Evolutionary conservation across 768 basidiomycete species (phyloP).

Genomic region (Mycena sanguinolenta): DNA sequence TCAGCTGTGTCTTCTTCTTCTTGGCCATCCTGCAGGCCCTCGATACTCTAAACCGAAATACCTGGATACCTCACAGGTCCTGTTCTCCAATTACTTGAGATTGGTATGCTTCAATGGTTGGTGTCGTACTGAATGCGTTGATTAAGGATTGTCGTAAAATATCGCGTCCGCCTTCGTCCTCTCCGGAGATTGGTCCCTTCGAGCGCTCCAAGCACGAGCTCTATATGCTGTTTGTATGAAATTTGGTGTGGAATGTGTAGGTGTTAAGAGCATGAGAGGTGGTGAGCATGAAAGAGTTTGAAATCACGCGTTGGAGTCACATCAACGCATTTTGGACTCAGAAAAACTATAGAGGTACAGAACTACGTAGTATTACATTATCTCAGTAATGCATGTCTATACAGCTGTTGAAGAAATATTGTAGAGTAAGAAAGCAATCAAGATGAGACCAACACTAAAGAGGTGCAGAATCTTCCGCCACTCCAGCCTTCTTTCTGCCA

Average conservation of each 20-base stretch:
- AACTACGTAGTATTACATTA: constrained; percentile 26
- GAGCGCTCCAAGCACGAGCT: constrained; percentile 19
- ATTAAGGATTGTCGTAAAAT: constrained; percentile 33
- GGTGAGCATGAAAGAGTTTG: constrained; percentile 16
- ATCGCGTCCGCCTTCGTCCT: constrained; percentile 22
- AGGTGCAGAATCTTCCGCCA: constrained; percentile 11
- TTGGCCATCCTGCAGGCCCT: constrained; percentile 68
- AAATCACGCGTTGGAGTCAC: neutral
- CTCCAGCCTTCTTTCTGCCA: constrained; percentile 52
- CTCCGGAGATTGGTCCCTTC: constrained; percentile 6
- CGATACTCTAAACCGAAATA: constrained; percentile 2
- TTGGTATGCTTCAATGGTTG: constrained; percentile 11
- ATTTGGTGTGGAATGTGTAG: constrained; percentile 23
- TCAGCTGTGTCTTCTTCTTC: constrained; percentile 88
- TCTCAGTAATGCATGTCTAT: constrained; percentile 34
- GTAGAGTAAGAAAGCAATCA: constrained; percentile 21
- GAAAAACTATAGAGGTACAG: neutral
- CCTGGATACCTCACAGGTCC: constrained; percentile 38
- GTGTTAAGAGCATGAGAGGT: constrained; percentile 37
- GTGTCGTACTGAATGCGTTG: constrained; percentile 16
- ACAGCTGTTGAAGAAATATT: constrained; percentile 15
- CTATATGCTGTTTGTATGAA: constrained; percentile 30
- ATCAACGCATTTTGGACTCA: neutral
- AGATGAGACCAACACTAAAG: constrained; percentile 6
- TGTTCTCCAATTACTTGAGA: constrained; percentile 15